Evolutionary conservation across 345 rosid genomes (phyloP), one percentile per base, ranked within the genome.

Genomic region (Diplotaxis tenuifolia): DNA sequence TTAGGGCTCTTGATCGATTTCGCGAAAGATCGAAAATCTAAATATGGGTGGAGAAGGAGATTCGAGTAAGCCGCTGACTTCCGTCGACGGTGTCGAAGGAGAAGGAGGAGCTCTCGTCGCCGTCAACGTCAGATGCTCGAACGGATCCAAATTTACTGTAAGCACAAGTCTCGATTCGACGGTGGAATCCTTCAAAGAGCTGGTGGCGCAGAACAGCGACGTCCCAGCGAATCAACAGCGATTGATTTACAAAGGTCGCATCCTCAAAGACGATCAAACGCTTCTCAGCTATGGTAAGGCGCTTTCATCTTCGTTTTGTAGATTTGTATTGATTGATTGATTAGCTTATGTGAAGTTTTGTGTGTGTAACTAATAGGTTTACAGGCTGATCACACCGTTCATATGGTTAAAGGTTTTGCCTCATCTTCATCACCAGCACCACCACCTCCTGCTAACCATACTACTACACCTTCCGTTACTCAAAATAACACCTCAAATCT

Each of bases 341-440:
- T 25, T 25, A 25, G 4, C 28, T 25, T 25, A 25, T 29, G 32
- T 6, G 32, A 25, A 25, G 28, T 25, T 25, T 25, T 25, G 28
- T 25, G 45, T 36, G 4, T 42, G 18, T 14, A 14, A n/a, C n/a
- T n/a, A n/a, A n/a, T n/a, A 93, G 98, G 98, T 74, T 61, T 93
- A 85, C 93, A 87, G 86, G 96, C 88, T 71, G 96, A 93, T 83
- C 98, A 93, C 62, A 85, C 95, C 6, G 79, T 93, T 42, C 98
- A 93, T 82, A 84, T 93, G 93, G 98, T 90, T 70, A 84, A 90
- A 47, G 93, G 96, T 49, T 84, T 78, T 71, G 81, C 86, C 3
- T 83, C 85, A 23, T 67, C 86, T 74, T 78, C 96, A 70, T 67
- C 89, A 22, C 56, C 86, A 38, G 6, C 45, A 42, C 49, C 49